Conservation (phyloP, 768 basidiomycete species). For the Wakefieldia striispora region DNA sequence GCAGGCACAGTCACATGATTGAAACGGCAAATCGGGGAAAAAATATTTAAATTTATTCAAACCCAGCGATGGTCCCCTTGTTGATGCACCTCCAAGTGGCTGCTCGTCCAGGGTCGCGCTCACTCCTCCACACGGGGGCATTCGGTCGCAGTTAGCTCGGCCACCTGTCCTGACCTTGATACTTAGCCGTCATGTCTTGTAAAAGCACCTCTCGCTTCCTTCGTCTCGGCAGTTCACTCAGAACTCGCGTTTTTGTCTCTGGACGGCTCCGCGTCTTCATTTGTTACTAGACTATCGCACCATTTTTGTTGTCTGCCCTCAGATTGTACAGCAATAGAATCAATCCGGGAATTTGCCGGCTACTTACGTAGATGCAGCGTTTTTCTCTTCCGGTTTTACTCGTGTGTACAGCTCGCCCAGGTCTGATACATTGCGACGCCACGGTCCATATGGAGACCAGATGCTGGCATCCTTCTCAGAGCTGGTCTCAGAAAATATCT, state of each 20-base stretch:
- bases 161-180: conserved; percentile 3
- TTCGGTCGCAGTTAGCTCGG: conserved; percentile 8
- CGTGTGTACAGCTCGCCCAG: background rate
- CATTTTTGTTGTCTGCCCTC: no score
- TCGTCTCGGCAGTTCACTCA: no score
- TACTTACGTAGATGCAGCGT: conserved; percentile 13
- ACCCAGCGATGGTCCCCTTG: conserved; percentile 21
- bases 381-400: background rate
- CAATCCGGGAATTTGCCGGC: background rate
- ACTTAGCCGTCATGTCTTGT: no score
- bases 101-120: no score
- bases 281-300: no score
- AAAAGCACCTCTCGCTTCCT: no score
- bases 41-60: conserved; percentile 12
- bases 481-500: no score
- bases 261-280: background rate
- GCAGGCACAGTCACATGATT: conserved; percentile 32
- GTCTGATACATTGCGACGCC: background rate
- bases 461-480: background rate
- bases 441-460: no score
- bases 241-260: no score
- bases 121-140: no score
- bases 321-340: no score
- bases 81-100: no score
- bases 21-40: conserved; percentile 14